A percentile compares a stretch with the other conserved stretches of the same genome.
phyloP scores from a whole-genome alignment of 192 early-diverging fungal species.

The Backusella circina region DNA sequence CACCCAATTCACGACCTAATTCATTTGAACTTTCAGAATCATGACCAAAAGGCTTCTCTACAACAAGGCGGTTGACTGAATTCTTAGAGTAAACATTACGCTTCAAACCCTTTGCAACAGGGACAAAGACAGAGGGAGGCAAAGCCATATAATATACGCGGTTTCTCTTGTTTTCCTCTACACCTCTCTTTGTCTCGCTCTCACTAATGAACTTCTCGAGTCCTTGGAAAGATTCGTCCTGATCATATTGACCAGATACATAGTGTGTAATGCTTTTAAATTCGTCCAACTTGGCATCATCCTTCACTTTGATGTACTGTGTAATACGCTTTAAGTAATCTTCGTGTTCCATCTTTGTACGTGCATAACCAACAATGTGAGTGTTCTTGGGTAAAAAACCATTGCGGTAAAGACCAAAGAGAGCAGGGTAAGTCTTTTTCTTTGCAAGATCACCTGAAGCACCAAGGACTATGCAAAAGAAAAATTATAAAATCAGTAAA shows the following conservation, averaged over 20 bases:
- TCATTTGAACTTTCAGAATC: slow-evolving; percentile 81
- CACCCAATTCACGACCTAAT: slow-evolving; percentile 67
- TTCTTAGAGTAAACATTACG: slow-evolving; percentile 60
- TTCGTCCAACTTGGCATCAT: slow-evolving; percentile 40
- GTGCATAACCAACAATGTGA: slow-evolving; percentile 90
- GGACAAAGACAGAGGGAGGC: slow-evolving; percentile 92
- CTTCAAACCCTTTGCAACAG: slow-evolving; percentile 73
- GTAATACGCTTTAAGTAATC: slow-evolving; percentile 76
- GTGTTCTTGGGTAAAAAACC: slow-evolving; percentile 71
- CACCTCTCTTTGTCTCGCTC: slow-evolving; percentile 46
- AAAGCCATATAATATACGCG: slow-evolving; percentile 95
- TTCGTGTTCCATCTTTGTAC: slow-evolving; percentile 68
- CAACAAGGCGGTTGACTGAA: slow-evolving; percentile 81
- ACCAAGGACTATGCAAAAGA: slow-evolving; percentile 59
- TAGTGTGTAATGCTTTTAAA: slow-evolving; percentile 80
- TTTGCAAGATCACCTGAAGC: slow-evolving; percentile 95
- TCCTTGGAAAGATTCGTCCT: slow-evolving; percentile 61
- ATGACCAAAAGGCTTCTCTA: slow-evolving; percentile 98
- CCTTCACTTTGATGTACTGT: slow-evolving; percentile 66
- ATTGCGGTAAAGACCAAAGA: slow-evolving; percentile 91
- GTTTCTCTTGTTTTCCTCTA: slow-evolving; percentile 45
- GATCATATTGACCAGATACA: slow-evolving; percentile 81
- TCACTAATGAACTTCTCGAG: slow-evolving; percentile 61
- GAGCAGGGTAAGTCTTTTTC: slow-evolving; percentile 97
- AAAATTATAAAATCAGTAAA: not conserved